Conservation (phyloP, 2,329 filamentous ascomycete genomes). For the Scedosporium minutisporum region DNA sequence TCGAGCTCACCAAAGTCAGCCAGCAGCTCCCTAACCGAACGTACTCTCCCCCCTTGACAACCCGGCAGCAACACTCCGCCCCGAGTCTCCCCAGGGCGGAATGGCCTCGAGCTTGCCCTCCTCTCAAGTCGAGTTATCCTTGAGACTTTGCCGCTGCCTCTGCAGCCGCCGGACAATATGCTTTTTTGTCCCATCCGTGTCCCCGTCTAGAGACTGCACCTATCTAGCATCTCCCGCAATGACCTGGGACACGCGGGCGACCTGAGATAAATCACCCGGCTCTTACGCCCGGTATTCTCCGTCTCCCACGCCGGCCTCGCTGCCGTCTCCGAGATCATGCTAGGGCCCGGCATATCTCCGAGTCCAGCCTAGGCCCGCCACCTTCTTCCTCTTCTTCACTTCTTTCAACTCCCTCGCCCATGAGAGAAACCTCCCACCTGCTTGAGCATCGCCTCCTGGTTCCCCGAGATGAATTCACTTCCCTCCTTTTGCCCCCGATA, state of each 20-base stretch:
- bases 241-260: not conserved
- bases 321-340: not conserved
- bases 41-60: too few relatives aligned
- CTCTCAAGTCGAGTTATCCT: constrained; percentile 1
- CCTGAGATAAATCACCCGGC: not conserved
- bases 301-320: not conserved
- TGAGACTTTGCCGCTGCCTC: not conserved
- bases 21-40: too few relatives aligned
- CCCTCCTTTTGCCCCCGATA: not conserved
- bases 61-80: too few relatives aligned
- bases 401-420: not conserved
- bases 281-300: not conserved
- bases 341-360: not conserved
- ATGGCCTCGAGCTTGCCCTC: constrained; percentile 10
- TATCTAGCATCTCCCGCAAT: not conserved
- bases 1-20: too few relatives aligned
- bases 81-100: too few relatives aligned
- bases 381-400: not conserved
- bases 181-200: not conserved
- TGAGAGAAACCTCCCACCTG: not conserved
- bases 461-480: not conserved
- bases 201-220: not conserved
- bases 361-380: not conserved
- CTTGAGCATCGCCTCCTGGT: not conserved
- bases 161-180: not conserved